Evolutionary conservation across 352 stramenopile genomes (phyloP).

Genomic region (Thraustotheca clavata): DNA sequence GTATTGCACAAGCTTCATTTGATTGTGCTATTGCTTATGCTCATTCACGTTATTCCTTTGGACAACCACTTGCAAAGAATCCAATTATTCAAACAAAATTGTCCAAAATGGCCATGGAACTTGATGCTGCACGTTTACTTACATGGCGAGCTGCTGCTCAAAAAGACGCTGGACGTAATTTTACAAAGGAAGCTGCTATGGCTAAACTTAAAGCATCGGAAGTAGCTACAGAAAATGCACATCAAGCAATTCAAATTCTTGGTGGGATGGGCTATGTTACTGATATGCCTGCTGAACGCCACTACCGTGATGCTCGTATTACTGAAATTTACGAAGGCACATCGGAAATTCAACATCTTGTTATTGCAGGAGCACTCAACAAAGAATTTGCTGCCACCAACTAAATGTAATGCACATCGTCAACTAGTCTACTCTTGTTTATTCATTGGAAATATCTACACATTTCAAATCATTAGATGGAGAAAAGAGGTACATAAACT

Average conservation of each 20-base stretch:
- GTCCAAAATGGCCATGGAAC: conserved; percentile 88
- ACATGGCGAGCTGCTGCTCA: conserved; percentile 91
- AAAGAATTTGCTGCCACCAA: conserved; percentile 88
- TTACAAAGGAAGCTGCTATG: conserved; percentile 93
- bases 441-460: no score
- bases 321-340: conserved; percentile 98
- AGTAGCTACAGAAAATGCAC: conserved; percentile 91
- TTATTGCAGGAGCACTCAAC: conserved; percentile 93
- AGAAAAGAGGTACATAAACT: no score
- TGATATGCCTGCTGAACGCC: conserved; percentile 95
- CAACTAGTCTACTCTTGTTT: no score
- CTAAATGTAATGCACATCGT: no score
- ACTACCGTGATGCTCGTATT: conserved; percentile 96
- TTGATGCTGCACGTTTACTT: conserved; percentile 89
- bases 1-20: conserved; percentile 93
- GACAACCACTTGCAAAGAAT: conserved; percentile 86
- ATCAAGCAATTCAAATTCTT: conserved; percentile 95
- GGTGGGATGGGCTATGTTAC: conserved; percentile 94
- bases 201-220: conserved; percentile 95
- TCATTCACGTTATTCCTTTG: conserved; percentile 91
- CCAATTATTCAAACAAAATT: conserved; percentile 89
- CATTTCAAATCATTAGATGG: no score
- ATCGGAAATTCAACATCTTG: conserved; percentile 95
- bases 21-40: conserved; percentile 95
- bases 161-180: conserved; percentile 87